phyloP scores from a whole-genome alignment of 495 filamentous ascomycete genomes.

The Oidiodendron maius region DNA sequence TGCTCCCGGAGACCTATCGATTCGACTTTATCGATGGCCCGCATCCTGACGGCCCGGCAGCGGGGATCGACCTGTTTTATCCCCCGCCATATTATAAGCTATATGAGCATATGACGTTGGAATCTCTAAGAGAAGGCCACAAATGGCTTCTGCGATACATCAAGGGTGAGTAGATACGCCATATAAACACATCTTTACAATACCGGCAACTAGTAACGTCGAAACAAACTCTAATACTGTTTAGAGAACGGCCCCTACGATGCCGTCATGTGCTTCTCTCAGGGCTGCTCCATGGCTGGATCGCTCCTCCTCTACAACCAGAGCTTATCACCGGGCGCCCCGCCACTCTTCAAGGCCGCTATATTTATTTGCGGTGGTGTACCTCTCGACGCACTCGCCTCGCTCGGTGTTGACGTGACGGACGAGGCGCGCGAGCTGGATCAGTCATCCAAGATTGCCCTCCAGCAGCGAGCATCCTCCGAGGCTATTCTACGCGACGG shows the following conservation, averaged over 20 bases:
- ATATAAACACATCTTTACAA: too few relatives aligned
- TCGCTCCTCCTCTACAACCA: conserved; percentile 37
- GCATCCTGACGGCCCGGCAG: conserved; percentile 34
- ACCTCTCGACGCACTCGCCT: conserved; percentile 39
- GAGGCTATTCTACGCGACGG: conserved; percentile 11
- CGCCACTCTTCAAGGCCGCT: conserved; percentile 50
- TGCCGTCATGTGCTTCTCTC: conserved; percentile 52
- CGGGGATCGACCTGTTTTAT: conserved; percentile 50
- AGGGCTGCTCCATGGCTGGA: conserved; percentile 48
- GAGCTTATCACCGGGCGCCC: conserved; percentile 22
- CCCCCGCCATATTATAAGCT: conserved; percentile 39
- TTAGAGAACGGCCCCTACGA: conserved; percentile 53
- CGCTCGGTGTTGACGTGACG: conserved; percentile 44
- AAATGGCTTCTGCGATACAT: conserved; percentile 34
- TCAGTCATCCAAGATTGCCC: conserved; percentile 17
- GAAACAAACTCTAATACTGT: too few relatives aligned
- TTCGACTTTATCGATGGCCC: conserved; percentile 57
- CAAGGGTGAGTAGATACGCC: background rate
- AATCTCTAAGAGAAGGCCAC: conserved; percentile 33
- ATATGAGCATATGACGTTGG: conserved; percentile 32
- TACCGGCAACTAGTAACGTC: too few relatives aligned
- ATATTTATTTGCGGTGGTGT: conserved; percentile 55
- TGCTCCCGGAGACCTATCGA: conserved; percentile 20
- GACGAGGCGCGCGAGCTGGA: conserved; percentile 28
- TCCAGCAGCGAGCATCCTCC: conserved; percentile 15